Evolutionary conservation across 345 rosid genomes (phyloP).

Genomic region (Eutrema yunnanense): DNA sequence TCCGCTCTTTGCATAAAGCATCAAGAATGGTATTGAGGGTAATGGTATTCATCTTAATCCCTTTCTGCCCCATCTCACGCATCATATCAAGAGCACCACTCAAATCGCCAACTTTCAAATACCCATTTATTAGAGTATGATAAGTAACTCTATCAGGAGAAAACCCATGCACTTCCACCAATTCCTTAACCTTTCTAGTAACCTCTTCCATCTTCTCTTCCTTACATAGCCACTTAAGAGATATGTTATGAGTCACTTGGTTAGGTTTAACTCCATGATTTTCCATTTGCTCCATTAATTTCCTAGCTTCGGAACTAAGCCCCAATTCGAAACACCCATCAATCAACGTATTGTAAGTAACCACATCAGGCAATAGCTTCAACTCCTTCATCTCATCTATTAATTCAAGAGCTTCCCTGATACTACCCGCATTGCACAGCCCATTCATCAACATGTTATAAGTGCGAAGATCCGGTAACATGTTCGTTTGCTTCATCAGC

Average conservation of each 20-base stretch:
- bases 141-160: conserved; percentile 59
- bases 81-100: conserved; percentile 57
- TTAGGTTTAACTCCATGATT: conserved; percentile 51
- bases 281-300: conserved; percentile 59
- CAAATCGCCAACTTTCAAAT: conserved; percentile 59
- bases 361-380: conserved; percentile 65
- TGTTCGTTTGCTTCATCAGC: conserved; percentile 52
- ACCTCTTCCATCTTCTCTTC: conserved; percentile 74
- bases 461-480: conserved; percentile 59
- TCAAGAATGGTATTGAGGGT: conserved; percentile 70
- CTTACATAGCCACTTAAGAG: conserved; percentile 66
- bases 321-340: conserved; percentile 59
- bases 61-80: conserved; percentile 67
- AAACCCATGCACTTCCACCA: conserved; percentile 54
- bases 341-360: conserved; percentile 74
- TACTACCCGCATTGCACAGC: conserved; percentile 46
- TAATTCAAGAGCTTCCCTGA: conserved; percentile 55
- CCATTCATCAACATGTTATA: conserved; percentile 67
- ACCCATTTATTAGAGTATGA: conserved; percentile 58
- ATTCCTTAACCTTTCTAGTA: conserved; percentile 31
- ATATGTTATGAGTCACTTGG: conserved; percentile 55
- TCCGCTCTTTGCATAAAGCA: conserved; percentile 53
- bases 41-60: conserved; percentile 60
- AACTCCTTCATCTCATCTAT: conserved; percentile 62
- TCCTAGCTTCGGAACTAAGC: conserved; percentile 40